Evolutionary conservation across 164 flowering plant species (phyloP).

Genomic region (Houttuynia cordata): DNA sequence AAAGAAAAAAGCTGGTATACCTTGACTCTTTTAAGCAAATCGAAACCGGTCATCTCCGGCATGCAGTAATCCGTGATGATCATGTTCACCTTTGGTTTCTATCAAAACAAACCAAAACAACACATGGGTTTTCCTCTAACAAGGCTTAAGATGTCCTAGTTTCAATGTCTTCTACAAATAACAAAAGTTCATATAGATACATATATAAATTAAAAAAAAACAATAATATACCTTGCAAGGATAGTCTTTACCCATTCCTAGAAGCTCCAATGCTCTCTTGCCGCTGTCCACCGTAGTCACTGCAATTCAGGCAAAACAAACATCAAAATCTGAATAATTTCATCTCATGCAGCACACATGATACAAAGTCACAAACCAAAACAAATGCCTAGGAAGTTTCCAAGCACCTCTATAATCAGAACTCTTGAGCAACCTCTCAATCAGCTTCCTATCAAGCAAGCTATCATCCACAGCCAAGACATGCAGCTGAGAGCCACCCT

Average conservation of each 20-base stretch:
- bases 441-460: conserved; percentile 8
- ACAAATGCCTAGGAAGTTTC: not conserved
- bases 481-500: conserved; percentile 4
- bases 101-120: conserved; percentile 6
- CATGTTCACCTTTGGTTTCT: conserved; percentile 47
- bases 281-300: conserved; percentile 19
- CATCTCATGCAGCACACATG: not conserved
- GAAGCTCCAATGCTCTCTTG: conserved; percentile 13
- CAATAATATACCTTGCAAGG: conserved; percentile 11
- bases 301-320: not conserved
- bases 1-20: conserved; percentile 13
- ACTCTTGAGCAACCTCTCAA: conserved; percentile 9
- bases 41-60: conserved; percentile 89
- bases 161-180: too few species aligned
- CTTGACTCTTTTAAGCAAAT: conserved; percentile 69
- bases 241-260: conserved; percentile 10
- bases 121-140: not conserved
- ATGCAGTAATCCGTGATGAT: conserved; percentile 76
- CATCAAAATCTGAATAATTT: not conserved
- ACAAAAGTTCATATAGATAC: too few species aligned
- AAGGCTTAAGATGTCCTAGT: too few species aligned
- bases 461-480: conserved; percentile 17
- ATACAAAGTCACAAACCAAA: too few species aligned
- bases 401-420: conserved; percentile 9
- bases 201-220: too few species aligned